These are phyloP conservation scores for Chenopodium berlandieri DNA, from an alignment of 148 eudicot species.

Conservation along the genomic window DNA sequence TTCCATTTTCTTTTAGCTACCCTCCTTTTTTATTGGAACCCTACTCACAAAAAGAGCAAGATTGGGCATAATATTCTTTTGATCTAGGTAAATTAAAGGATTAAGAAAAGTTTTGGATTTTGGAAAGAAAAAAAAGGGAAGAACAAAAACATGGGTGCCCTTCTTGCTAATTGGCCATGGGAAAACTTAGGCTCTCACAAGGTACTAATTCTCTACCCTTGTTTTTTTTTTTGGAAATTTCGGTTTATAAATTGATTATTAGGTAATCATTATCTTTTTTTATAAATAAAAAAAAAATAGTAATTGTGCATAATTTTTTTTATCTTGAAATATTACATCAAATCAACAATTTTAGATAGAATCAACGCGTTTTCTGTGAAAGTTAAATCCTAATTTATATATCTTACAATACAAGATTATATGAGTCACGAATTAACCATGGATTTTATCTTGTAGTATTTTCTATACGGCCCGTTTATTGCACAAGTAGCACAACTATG, in stretches of 20 bases:
- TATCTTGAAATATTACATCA: too few relatives aligned
- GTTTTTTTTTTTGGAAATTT: too few relatives aligned
- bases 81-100: not conserved
- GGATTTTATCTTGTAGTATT: constrained; percentile 35
- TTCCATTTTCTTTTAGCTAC: not conserved
- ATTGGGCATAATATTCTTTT: not conserved
- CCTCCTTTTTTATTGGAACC: constrained; percentile 13
- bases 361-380: too few relatives aligned
- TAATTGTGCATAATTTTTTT: too few relatives aligned
- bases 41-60: constrained; percentile 12
- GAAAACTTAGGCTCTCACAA: constrained; percentile 63
- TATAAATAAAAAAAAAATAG: too few relatives aligned
- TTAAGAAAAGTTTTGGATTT: constrained; percentile 9
- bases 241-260: too few relatives aligned
- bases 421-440: not conserved
- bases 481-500: constrained; percentile 47
- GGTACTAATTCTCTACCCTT: constrained; percentile 35
- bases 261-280: too few relatives aligned
- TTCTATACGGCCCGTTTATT: constrained; percentile 60
- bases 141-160: constrained; percentile 46
- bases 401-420: not conserved
- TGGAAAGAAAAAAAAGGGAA: not conserved
- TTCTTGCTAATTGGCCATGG: constrained; percentile 76
- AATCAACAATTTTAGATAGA: too few relatives aligned
- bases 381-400: too few relatives aligned